Conservation (phyloP, 2,329 filamentous ascomycete species). For the Thielaviopsis cerberus region DNA sequence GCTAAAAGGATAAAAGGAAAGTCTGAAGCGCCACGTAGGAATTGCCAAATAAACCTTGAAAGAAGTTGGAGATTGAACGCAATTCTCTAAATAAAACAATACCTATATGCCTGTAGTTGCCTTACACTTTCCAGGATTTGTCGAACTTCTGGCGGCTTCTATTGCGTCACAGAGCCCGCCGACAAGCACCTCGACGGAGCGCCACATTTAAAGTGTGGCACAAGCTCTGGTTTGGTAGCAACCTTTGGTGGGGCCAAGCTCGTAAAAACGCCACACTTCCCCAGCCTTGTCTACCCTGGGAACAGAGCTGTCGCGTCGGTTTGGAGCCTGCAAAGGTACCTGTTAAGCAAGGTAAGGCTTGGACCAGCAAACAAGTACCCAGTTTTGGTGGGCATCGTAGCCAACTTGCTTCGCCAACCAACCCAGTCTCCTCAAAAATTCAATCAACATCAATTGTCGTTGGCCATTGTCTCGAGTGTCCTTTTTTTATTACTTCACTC, state of each 20-base stretch:
- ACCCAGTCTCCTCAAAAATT: not conserved
- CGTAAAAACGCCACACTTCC: not conserved
- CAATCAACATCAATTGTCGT: not conserved
- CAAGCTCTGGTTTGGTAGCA: not conserved
- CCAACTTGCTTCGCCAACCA: not conserved
- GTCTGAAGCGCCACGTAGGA: too few species aligned
- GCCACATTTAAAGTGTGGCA: not conserved
- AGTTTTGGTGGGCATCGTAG: not conserved
- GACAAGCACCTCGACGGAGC: not conserved
- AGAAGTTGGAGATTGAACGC: not conserved
- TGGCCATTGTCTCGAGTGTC: not conserved
- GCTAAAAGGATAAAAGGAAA: not conserved
- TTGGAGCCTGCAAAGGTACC: not conserved
- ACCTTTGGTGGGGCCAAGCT: not conserved
- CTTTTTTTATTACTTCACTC: not conserved
- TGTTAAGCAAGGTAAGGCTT: not conserved
- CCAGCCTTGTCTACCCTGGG: not conserved
- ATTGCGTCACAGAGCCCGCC: not conserved
- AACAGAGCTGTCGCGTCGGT: not conserved
- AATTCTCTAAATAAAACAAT: too few species aligned
- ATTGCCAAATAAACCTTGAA: not conserved
- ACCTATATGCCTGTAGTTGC: not conserved
- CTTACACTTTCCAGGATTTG: too few species aligned
- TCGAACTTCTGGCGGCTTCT: not conserved
- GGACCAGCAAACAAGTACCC: not conserved